These are phyloP conservation scores for Plasmodium gonderi DNA, from an alignment of 169 alveolate species.

Conservation along the genomic window DNA sequence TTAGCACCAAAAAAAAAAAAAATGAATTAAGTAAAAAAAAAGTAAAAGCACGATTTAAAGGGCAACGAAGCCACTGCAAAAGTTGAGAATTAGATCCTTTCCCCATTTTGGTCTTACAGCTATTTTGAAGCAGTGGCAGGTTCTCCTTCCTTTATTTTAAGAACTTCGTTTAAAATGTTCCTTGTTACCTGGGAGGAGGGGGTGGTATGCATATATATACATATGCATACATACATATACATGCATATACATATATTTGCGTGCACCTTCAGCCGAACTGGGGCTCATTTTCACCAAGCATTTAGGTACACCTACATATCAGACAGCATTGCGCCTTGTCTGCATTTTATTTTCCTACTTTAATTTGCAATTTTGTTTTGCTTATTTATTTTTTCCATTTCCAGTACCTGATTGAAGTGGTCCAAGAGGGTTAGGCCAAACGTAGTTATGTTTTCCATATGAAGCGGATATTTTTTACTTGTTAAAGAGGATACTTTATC, in stretches of 20 bases:
- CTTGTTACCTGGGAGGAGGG: not conserved
- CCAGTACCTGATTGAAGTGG: conserved; percentile 36
- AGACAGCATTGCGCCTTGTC: not conserved
- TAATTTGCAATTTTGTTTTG: not conserved
- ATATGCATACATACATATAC: not conserved
- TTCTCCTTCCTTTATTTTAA: conserved; percentile 43
- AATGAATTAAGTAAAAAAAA: not conserved
- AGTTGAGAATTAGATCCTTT: not conserved
- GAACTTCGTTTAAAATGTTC: conserved; percentile 20
- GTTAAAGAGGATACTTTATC: not conserved
- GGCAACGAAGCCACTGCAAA: not conserved
- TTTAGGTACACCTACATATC: not conserved
- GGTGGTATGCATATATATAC: not conserved
- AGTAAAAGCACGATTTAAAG: not conserved
- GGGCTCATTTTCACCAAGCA: not conserved
- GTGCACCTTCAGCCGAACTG: too few species aligned
- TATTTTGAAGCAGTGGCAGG: not conserved
- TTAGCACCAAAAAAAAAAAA: not conserved
- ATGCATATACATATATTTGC: not conserved
- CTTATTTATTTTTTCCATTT: not conserved
- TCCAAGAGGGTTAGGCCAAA: conserved; percentile 50
- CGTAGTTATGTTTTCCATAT: conserved; percentile 54
- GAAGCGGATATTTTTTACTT: not conserved
- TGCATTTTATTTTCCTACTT: not conserved
- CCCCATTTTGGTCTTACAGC: not conserved